Evolutionary conservation across 2,329 filamentous ascomycete genomes (phyloP).

Genomic region (Aphanocladium album): DNA sequence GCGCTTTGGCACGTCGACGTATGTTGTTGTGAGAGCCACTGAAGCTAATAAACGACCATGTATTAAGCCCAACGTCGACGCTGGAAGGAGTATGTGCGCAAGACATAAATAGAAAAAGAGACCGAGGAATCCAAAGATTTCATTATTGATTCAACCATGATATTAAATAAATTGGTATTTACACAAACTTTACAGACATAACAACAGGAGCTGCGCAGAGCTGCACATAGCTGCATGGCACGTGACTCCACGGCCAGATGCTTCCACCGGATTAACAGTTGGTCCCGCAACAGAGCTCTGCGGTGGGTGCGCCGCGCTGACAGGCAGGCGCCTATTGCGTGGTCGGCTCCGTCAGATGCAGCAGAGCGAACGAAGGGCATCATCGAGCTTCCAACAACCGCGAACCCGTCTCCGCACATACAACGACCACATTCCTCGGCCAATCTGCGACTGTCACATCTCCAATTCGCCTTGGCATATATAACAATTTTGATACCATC

Average conservation of each 20-base stretch:
- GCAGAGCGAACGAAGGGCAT: slow-evolving; percentile 1
- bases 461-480: not conserved
- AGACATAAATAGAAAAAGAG: no score
- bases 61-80: no score
- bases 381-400: slow-evolving; percentile 7
- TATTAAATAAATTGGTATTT: no score
- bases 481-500: not conserved
- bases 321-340: slow-evolving; percentile 13
- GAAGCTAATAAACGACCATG: no score
- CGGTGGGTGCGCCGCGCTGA: slow-evolving; percentile 1
- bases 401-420: not conserved
- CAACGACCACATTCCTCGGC: not conserved
- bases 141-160: no score
- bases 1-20: no score
- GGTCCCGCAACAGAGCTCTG: slow-evolving; percentile 4
- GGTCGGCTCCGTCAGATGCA: slow-evolving; percentile 8
- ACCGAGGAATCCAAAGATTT: no score
- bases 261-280: slow-evolving; percentile 11
- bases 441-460: not conserved
- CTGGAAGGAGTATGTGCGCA: no score
- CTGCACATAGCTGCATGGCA: not conserved
- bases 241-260: slow-evolving; percentile 1
- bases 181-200: no score
- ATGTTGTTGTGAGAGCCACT: no score
- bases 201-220: no score